Evolutionary conservation across 2,329 filamentous ascomycete genomes (phyloP).

Genomic region (Tolypocladium inflatum): DNA sequence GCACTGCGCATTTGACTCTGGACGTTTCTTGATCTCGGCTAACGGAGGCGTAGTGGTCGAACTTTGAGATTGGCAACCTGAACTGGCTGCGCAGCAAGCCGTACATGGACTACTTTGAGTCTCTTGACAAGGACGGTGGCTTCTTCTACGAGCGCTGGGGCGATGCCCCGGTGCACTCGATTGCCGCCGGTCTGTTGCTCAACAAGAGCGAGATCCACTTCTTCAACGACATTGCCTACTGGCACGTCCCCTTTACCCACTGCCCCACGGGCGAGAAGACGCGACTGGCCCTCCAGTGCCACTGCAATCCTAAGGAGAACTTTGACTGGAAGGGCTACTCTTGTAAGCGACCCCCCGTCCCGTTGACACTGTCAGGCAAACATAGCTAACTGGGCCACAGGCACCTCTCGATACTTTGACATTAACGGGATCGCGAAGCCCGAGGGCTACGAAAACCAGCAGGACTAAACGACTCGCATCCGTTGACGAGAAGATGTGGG

Average conservation of each 20-base stretch:
- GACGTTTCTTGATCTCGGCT: background rate
- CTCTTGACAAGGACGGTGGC: constrained; percentile 80
- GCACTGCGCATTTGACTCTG: constrained; percentile 16
- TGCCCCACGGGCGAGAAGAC: constrained; percentile 86
- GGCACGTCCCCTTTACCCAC: constrained; percentile 95
- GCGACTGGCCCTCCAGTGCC: constrained; percentile 76
- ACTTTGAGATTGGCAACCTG: constrained; percentile 93
- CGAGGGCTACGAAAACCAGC: constrained; percentile 70
- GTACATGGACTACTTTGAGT: constrained; percentile 85
- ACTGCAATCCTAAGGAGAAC: constrained; percentile 92
- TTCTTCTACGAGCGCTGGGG: constrained; percentile 99
- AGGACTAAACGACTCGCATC: constrained; percentile 28
- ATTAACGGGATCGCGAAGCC: constrained; percentile 75
- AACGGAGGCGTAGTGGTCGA: constrained; percentile 68
- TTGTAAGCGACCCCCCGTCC: constrained; percentile 50
- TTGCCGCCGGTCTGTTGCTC: constrained; percentile 77
- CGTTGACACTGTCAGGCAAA: background rate
- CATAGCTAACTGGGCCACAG: constrained; percentile 10
- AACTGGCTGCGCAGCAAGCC: constrained; percentile 85
- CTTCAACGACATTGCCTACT: constrained; percentile 98
- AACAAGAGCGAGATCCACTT: constrained; percentile 95
- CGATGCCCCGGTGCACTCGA: constrained; percentile 96
- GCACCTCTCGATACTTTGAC: constrained; percentile 76
- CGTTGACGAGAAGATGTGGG: background rate
- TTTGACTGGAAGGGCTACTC: constrained; percentile 99